A percentile compares a stretch with the other conserved stretches of the same genome.
Conservation (phyloP, 2,329 filamentous ascomycete genomes). For the Botrytis galanthina region DNA sequence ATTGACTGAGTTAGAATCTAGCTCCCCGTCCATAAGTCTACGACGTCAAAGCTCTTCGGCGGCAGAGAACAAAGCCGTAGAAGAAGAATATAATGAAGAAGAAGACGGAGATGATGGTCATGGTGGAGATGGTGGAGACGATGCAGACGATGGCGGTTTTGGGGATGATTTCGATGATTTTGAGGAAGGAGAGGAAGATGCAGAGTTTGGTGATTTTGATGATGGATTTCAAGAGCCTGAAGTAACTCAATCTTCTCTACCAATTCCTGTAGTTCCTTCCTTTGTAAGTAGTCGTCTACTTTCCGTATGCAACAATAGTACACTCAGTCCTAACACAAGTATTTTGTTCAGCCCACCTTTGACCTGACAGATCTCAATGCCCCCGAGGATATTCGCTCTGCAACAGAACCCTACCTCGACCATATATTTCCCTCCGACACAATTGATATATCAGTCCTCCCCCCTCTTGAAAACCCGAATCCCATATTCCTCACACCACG, state of each 20-base stretch:
- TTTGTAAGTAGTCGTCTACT: conserved; percentile 45
- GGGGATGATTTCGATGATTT: conserved; percentile 70
- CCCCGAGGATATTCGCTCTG: conserved; percentile 57
- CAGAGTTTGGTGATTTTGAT: conserved; percentile 54
- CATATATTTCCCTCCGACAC: conserved; percentile 61
- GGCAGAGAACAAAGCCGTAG: conserved; percentile 37
- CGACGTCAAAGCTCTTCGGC: conserved; percentile 39
- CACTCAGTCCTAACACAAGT: conserved; percentile 20
- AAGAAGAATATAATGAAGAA: conserved; percentile 62
- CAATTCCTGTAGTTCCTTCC: conserved; percentile 39
- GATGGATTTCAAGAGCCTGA: conserved; percentile 62
- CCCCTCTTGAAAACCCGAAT: conserved; percentile 45
- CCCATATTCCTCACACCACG: conserved; percentile 80
- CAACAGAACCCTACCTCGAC: conserved; percentile 65
- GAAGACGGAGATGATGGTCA: conserved; percentile 44
- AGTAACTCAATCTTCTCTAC: conserved; percentile 40
- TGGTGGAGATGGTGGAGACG: background rate
- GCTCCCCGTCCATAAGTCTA: conserved; percentile 46
- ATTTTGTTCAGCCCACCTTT: conserved; percentile 56
- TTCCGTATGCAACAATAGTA: conserved; percentile 22
- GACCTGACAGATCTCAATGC: conserved; percentile 61
- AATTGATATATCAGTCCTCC: conserved; percentile 50
- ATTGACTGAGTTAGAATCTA: conserved; percentile 63
- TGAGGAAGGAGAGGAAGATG: conserved; percentile 53
- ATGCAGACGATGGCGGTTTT: conserved; percentile 50